Base-by-base conservation (phyloP, 805 yeast species). In the Grigorovia humatica region DNA sequence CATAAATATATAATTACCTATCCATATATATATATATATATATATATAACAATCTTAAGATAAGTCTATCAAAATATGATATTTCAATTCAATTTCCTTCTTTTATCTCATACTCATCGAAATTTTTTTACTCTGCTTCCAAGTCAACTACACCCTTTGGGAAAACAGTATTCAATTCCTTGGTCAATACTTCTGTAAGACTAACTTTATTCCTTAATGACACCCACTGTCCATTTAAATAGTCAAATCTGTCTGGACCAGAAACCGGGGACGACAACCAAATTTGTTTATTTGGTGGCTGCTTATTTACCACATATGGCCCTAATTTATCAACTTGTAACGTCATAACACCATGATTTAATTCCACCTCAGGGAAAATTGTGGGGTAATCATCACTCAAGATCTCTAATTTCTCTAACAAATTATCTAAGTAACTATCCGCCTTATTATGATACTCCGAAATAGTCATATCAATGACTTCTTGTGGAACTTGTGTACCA, bases 201-300 rank as follows among this genome's bases (percentile, higher is more conserved):
- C 65, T 69, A 2, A 71, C 58, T 8, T 75, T 70, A 57, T 90
- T 96, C 57, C 98, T 77, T 51, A 85, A 65, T 12, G 90, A 83
- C 12, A 81, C 70, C 99, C 99, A 93, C 51, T 74, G 71, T 3
- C 85, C 86, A 44, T 79, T 76, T 44, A 85, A 74, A 55, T 77
- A 79, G 65, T 93, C 98, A 61, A 80, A 85, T 57, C 85, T 70
- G 63, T 89, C 88, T 6, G 99, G 99, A 0, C 99, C 99, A 8
- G 95, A 85, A 3, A 88, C 63, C 0, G 99, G 99, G 45, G 96
- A 85, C 53, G 95, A 81, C 50, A 91, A 75, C 99, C 99, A 93
- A 32, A 93, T 84, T 67, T 93, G 99, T 69, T 87, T 85, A 70
- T 89, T 93, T 3, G 99, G 97, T 1, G 99, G 99, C 69, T 93